A percentile compares a stretch with the other conserved stretches of the same genome.
Evolutionary conservation across 805 yeast species (phyloP).

Genomic region (Candida xiaguanensis): DNA sequence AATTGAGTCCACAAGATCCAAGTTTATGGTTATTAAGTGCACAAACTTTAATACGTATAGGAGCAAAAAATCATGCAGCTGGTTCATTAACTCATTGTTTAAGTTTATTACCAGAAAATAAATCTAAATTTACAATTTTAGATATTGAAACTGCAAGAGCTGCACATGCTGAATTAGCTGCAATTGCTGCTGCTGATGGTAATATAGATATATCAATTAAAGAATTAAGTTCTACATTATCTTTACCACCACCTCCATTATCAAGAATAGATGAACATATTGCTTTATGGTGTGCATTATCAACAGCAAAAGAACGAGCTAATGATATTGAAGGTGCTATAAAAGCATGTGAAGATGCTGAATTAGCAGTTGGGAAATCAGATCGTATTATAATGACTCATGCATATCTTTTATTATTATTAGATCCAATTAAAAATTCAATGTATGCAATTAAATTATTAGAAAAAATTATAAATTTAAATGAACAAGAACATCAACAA

Average conservation of each 20-base stretch:
- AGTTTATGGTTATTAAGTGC: slow-evolving; percentile 47
- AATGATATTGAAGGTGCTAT: slow-evolving; percentile 49
- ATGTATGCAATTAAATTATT: slow-evolving; percentile 33
- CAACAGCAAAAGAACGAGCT: slow-evolving; percentile 48
- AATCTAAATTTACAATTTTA: slow-evolving; percentile 20
- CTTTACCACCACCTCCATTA: slow-evolving; percentile 47
- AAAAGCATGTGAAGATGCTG: slow-evolving; percentile 47
- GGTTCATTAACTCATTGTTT: slow-evolving; percentile 45
- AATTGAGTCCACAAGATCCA: slow-evolving; percentile 38
- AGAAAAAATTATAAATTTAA: slow-evolving; percentile 25
- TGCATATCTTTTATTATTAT: slow-evolving; percentile 43
- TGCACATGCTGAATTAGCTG: slow-evolving; percentile 54
- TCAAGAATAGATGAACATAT: slow-evolving; percentile 44
- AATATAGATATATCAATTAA: slow-evolving; percentile 46
- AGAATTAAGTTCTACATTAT: slow-evolving; percentile 48
- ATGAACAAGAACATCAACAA: slow-evolving; percentile 13
- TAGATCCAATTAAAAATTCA: slow-evolving; percentile 20
- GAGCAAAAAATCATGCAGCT: slow-evolving; percentile 44
- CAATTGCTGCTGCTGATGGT: slow-evolving; percentile 49
- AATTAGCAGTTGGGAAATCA: slow-evolving; percentile 40
- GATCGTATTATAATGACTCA: slow-evolving; percentile 45
- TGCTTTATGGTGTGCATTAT: slow-evolving; percentile 51
- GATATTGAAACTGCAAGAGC: slow-evolving; percentile 48
- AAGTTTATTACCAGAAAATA: slow-evolving; percentile 31
- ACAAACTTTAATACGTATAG: slow-evolving; percentile 43